A percentile compares a stretch with the other conserved stretches of the same genome.
Evolutionary conservation across 345 rosid genomes (phyloP).

Genomic region (Citrus reticulata): DNA sequence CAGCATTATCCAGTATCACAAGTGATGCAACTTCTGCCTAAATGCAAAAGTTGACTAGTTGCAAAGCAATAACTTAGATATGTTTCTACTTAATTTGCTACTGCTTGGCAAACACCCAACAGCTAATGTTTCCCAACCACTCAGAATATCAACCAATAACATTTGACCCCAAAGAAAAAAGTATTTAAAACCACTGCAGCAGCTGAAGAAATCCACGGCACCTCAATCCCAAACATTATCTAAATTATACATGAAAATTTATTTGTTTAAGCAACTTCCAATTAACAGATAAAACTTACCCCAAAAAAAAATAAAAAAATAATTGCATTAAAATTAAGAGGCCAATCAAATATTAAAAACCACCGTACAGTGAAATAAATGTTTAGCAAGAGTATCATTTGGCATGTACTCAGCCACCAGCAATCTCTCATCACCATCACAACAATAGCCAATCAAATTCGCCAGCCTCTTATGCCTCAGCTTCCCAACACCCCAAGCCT

Average conservation of each 20-base stretch:
- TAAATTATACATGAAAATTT: not conserved
- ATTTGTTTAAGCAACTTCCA: not conserved
- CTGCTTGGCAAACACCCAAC: not conserved
- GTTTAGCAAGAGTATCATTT: slow-evolving; percentile 78
- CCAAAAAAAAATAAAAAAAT: not conserved
- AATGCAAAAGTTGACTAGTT: not conserved
- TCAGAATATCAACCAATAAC: not conserved
- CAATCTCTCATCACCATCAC: slow-evolving; percentile 92
- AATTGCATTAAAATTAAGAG: not conserved
- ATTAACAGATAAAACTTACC: not conserved
- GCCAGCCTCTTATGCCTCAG: slow-evolving; percentile 69
- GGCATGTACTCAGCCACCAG: slow-evolving; percentile 91
- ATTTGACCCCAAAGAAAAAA: no score
- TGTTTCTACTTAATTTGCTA: no score
- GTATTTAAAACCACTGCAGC: not conserved
- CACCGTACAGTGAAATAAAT: slow-evolving; percentile 82
- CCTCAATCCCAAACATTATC: not conserved
- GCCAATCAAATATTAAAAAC: not conserved
- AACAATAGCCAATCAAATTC: slow-evolving; percentile 91
- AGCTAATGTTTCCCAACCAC: not conserved
- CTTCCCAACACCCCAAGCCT: slow-evolving; percentile 77
- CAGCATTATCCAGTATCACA: not conserved
- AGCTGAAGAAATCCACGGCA: not conserved
- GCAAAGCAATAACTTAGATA: not conserved
- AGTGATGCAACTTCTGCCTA: not conserved